Percentiles rank a stretch among this genome's conserved stretches.
Conservation (phyloP, 2,329 filamentous ascomycete genomes). For the Beauveria varroae region DNA sequence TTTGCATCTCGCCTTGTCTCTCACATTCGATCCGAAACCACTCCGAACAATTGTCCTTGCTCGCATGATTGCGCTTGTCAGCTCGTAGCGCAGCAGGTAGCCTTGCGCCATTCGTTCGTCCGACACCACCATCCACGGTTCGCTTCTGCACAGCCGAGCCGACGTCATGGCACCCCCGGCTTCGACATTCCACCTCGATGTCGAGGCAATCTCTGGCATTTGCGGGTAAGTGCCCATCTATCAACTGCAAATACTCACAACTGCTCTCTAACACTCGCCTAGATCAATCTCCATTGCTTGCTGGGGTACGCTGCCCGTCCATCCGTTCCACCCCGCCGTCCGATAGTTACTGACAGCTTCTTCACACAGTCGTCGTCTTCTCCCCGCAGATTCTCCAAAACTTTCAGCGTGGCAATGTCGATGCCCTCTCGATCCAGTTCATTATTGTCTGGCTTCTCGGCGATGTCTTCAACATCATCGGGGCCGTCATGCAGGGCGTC, state of each 20-base stretch:
- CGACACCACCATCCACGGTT: neutral
- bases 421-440: slow-evolving; percentile 86
- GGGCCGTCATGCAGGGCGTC: slow-evolving; percentile 85
- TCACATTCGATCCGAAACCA: too few species aligned
- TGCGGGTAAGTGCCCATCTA: slow-evolving; percentile 67
- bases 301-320: slow-evolving; percentile 48
- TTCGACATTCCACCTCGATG: slow-evolving; percentile 61
- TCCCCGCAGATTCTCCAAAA: slow-evolving; percentile 96
- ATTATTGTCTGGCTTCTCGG: slow-evolving; percentile 87
- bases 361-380: slow-evolving; percentile 75
- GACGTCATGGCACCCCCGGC: slow-evolving; percentile 46
- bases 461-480: slow-evolving; percentile 94
- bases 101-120: neutral
- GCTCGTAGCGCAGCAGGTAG: neutral
- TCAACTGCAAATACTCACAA: neutral
- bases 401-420: slow-evolving; percentile 75
- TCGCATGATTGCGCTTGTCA: neutral
- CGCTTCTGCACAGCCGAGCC: neutral
- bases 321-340: neutral
- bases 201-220: slow-evolving; percentile 88
- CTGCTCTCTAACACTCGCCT: slow-evolving; percentile 6
- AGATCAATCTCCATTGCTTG: slow-evolving; percentile 94
- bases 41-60: neutral
- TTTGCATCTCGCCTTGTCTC: neutral
- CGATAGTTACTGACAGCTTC: neutral